Conservation (phyloP, 805 yeast species). For the Candida patagonica region DNA sequence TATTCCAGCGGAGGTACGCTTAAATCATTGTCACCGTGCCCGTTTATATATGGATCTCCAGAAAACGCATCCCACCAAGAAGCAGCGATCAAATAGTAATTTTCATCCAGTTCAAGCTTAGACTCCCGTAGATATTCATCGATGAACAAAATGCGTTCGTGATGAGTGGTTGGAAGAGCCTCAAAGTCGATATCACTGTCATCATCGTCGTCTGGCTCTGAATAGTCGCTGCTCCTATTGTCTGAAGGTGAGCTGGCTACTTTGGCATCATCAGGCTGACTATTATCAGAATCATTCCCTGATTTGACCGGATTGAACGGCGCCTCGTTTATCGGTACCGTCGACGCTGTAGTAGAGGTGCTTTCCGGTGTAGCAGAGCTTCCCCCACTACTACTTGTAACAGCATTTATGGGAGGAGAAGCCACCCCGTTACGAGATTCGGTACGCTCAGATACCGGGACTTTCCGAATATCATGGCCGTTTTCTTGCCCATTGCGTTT, state of each 20-base stretch:
- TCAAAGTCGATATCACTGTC: background rate
- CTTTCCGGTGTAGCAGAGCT: background rate
- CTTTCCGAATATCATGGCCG: too few relatives aligned
- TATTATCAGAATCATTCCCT: too few relatives aligned
- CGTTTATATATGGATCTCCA: background rate
- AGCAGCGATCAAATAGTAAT: conserved; percentile 2
- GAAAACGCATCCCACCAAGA: conserved; percentile 6
- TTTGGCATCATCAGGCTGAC: too few relatives aligned
- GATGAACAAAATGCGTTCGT: conserved; percentile 2
- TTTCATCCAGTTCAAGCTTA: background rate
- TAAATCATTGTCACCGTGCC: background rate
- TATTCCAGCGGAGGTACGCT: conserved; percentile 2
- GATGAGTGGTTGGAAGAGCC: background rate
- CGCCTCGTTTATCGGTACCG: background rate
- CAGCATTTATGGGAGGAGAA: background rate
- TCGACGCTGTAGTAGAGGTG: background rate
- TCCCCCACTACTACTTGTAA: background rate
- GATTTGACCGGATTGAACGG: too few relatives aligned
- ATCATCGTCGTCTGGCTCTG: background rate
- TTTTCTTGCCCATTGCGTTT: too few relatives aligned
- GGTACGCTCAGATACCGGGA: too few relatives aligned
- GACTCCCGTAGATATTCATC: background rate
- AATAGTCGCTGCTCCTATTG: too few relatives aligned
- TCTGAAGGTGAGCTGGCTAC: too few relatives aligned
- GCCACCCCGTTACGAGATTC: too few relatives aligned